Base-by-base conservation (phyloP, 192 early-diverging fungal genomes). In the Entrophospora sp. region DNA sequence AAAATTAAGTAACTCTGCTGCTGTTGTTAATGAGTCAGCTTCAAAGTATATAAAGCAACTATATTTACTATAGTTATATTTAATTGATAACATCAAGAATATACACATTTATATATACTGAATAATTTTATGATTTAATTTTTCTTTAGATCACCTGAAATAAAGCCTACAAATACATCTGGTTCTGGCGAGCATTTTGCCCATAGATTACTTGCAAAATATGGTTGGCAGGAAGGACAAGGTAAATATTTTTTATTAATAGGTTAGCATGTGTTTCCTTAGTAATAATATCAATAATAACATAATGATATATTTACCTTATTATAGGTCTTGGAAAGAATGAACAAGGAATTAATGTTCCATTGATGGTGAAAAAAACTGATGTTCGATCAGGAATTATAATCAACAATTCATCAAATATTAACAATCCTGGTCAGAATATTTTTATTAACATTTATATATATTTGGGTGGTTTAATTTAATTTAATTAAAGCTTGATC, bases 201-300 rank as follows among this genome's bases (percentile, higher is more conserved):
- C 27, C 64, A 68, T 52, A 42, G 69, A 30, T 48, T 75, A 38
- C 42, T 74, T 27, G 49, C 66, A 25, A 78, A 78, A 56, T 75
- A 73, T 67, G 74, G 71, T 1, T 75, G 74, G 74, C 71, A 75
- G 64, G 77, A 70, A 44, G 77, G 73, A 22, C 73, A 75, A 68
- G 73, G 73, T 73, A 35, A 31, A 37, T 3, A 22, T 3, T 8
- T 60, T 53, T 30, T n/a, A n/a, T n/a, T n/a, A n/a, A n/a, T n/a
- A n/a, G n/a, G n/a, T n/a, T n/a, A n/a, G n/a, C n/a, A n/a, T n/a
- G n/a, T n/a, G n/a, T n/a, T n/a, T n/a, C n/a, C n/a, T n/a, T n/a
- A n/a, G n/a, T n/a, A n/a, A n/a, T n/a, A n/a, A n/a, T n/a, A n/a
- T n/a, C n/a, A n/a, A n/a, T n/a, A n/a, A n/a, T n/a, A n/a, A n/a